Conservation (phyloP, 2,329 filamentous ascomycete genomes). For the Microsporum ferrugineum region DNA sequence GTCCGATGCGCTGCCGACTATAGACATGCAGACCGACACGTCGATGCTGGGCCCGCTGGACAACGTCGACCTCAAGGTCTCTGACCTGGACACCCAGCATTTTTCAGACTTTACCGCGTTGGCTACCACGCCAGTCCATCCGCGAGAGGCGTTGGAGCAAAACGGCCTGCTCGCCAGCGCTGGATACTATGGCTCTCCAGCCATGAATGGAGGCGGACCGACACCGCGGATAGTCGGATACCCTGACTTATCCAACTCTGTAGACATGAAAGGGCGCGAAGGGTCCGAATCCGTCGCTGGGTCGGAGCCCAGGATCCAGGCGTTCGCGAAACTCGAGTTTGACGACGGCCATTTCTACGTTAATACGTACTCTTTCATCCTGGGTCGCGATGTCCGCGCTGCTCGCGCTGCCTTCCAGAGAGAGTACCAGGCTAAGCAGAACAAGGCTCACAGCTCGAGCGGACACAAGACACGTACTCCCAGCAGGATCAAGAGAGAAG, state of each 20-base stretch:
- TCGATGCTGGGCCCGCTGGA: neutral
- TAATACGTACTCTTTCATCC: slow-evolving; percentile 50
- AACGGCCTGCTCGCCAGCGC: slow-evolving; percentile 29
- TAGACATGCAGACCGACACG: neutral
- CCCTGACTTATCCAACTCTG: slow-evolving; percentile 22
- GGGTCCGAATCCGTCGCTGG: slow-evolving; percentile 28
- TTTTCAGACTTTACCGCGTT: slow-evolving; percentile 25
- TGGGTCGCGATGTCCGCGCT: slow-evolving; percentile 50
- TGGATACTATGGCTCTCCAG: slow-evolving; percentile 24
- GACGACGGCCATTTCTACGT: slow-evolving; percentile 56
- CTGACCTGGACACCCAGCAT: slow-evolving; percentile 9
- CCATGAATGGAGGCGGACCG: slow-evolving; percentile 4
- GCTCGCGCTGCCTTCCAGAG: slow-evolving; percentile 37
- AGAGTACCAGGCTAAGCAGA: slow-evolving; percentile 33
- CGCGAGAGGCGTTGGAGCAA: slow-evolving; percentile 30
- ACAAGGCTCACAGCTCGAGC: slow-evolving; percentile 37
- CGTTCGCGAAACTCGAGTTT: slow-evolving; percentile 54
- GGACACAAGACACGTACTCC: slow-evolving; percentile 35
- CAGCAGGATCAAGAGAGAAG: slow-evolving; percentile 35
- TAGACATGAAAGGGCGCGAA: slow-evolving; percentile 20
- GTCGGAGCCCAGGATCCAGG: slow-evolving; percentile 41
- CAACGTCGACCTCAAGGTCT: neutral
- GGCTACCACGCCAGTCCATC: slow-evolving; percentile 23
- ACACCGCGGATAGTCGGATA: slow-evolving; percentile 15
- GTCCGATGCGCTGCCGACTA: neutral